These are phyloP conservation scores for Pichia sp. DNA, from an alignment of 1,139 yeast species.

Conservation along the genomic window DNA sequence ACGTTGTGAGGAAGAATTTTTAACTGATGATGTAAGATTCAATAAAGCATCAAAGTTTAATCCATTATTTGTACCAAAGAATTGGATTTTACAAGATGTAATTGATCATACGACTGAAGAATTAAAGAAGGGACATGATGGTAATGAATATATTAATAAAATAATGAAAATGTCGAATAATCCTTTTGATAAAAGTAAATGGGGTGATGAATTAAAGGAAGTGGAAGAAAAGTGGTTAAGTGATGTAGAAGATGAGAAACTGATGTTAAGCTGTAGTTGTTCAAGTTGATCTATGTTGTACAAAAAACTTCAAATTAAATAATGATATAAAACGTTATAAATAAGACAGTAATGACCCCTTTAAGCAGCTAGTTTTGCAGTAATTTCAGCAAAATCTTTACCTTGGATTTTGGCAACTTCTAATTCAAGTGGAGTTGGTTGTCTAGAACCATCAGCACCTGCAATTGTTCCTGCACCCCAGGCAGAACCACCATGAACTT, in stretches of 20 bases:
- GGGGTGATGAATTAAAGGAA: slow-evolving; percentile 61
- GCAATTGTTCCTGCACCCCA: slow-evolving; percentile 87
- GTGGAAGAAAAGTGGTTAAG: slow-evolving; percentile 51
- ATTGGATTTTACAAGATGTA: slow-evolving; percentile 84
- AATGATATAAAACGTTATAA: not conserved
- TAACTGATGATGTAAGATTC: slow-evolving; percentile 34
- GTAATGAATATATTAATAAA: slow-evolving; percentile 42
- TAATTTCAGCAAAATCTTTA: slow-evolving; percentile 43
- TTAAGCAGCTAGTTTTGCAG: slow-evolving; percentile 13
- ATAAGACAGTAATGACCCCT: not conserved
- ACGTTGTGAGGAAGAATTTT: slow-evolving; percentile 35
- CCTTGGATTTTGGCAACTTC: slow-evolving; percentile 61
- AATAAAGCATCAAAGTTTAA: slow-evolving; percentile 44
- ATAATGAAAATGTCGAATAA: slow-evolving; percentile 54
- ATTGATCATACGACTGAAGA: slow-evolving; percentile 38
- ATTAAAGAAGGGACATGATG: slow-evolving; percentile 24
- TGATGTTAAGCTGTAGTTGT: slow-evolving; percentile 63
- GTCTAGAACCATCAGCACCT: slow-evolving; percentile 70
- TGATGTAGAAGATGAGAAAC: slow-evolving; percentile 38
- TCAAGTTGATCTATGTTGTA: slow-evolving; percentile 38
- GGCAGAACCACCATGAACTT: slow-evolving; percentile 75
- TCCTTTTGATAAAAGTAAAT: slow-evolving; percentile 51
- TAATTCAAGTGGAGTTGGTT: slow-evolving; percentile 57
- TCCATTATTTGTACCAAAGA: slow-evolving; percentile 78
- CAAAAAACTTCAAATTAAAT: not conserved